Evolutionary conservation across 1,139 yeast genomes (phyloP).

Genomic region (Saccharomyces hybrid): DNA sequence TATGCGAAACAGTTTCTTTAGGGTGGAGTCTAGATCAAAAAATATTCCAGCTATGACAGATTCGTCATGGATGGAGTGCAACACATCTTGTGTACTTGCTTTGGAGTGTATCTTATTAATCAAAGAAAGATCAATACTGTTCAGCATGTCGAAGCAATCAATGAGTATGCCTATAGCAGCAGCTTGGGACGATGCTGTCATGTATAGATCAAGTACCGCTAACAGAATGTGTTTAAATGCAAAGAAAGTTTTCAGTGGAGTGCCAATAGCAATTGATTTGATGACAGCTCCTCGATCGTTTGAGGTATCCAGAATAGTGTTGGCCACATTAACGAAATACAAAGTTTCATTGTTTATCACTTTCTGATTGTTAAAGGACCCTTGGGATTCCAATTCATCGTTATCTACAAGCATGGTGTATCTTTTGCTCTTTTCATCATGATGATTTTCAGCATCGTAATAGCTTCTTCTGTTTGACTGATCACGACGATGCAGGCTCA

Average conservation of each 20-base stretch:
- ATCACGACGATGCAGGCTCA: neutral
- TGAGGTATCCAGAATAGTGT: conserved; percentile 17
- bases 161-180: conserved; percentile 10
- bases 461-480: neutral
- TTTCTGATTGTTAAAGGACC: neutral
- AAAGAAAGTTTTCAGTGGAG: conserved; percentile 41
- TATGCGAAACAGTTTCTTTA: conserved; percentile 12
- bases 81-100: conserved; percentile 14
- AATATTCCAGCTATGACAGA: conserved; percentile 7
- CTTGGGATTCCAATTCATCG: conserved; percentile 8
- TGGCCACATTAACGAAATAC: conserved; percentile 24
- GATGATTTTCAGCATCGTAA: neutral
- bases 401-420: conserved; percentile 8
- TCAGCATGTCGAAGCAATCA: conserved; percentile 22
- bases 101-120: conserved; percentile 14
- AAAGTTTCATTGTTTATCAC: conserved; percentile 6
- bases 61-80: conserved; percentile 18
- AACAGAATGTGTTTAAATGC: conserved; percentile 32
- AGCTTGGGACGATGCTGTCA: conserved; percentile 20
- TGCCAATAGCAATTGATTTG: conserved; percentile 38
- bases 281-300: conserved; percentile 27
- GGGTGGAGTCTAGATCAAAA: conserved; percentile 11
- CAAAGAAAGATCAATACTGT: conserved; percentile 21
- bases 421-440: neutral
- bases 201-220: conserved; percentile 45